Evolutionary conservation across 2,329 filamentous ascomycete genomes (phyloP).

Genomic region (Pseudogymnoascus sp.): DNA sequence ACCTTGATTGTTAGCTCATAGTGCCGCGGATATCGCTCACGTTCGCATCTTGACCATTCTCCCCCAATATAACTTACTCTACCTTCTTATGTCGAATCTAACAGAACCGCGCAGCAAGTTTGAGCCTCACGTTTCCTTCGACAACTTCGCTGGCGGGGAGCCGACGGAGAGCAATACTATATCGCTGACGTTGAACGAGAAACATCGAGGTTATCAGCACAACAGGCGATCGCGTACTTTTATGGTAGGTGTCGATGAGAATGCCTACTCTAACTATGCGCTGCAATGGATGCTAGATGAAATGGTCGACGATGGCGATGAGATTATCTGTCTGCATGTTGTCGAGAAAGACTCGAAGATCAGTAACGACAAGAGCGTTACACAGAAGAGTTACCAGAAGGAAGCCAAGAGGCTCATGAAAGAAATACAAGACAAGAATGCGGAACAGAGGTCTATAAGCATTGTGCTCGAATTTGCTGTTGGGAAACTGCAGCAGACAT

Average conservation of each 20-base stretch:
- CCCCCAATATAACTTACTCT: background rate
- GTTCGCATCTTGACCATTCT: background rate
- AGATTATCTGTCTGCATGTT: constrained; percentile 64
- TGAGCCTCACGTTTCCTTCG: constrained; percentile 62
- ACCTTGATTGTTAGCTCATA: constrained; percentile 7
- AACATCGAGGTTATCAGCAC: constrained; percentile 63
- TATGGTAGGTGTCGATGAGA: constrained; percentile 63
- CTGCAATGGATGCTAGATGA: constrained; percentile 69
- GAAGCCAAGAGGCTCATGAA: constrained; percentile 59
- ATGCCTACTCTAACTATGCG: constrained; percentile 67
- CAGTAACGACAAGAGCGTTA: constrained; percentile 49
- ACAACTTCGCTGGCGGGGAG: constrained; percentile 61
- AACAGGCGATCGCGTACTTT: constrained; percentile 62
- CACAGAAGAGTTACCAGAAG: constrained; percentile 52
- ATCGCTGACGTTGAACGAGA: constrained; percentile 61
- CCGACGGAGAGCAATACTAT: constrained; percentile 49
- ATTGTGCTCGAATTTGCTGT: constrained; percentile 64
- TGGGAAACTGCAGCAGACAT: constrained; percentile 63
- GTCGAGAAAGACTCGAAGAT: constrained; percentile 64
- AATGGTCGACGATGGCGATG: constrained; percentile 68
- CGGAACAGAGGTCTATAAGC: constrained; percentile 62
- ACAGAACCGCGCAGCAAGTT: constrained; percentile 41
- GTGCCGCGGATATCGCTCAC: background rate
- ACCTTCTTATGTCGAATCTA: constrained; percentile 3
- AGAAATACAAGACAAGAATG: constrained; percentile 60